Evolutionary conservation across 2,329 filamentous ascomycete genomes (phyloP), one percentile per base, ranked within the genome.

Genomic region (Chaetomiaceae sp.): DNA sequence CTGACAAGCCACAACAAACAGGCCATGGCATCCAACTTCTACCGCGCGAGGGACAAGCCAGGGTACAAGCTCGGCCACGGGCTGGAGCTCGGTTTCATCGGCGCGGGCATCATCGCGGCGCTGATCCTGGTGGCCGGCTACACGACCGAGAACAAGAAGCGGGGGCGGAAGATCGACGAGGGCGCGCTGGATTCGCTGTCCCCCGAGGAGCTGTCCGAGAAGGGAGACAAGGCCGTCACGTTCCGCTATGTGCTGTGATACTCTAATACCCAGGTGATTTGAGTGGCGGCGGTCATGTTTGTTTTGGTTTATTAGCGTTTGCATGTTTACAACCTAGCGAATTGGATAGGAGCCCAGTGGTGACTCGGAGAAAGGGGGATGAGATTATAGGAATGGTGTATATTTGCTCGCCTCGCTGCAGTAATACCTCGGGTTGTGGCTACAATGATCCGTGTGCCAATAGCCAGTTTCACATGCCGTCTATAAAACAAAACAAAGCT

Each of bases 21-120:
- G 69, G 84, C 83, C 1, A 85, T 87, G 77, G 81, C 83, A 0
- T 83, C 82, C 5, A 88, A 88, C 60, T 87, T 88, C 59, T 89
- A 88, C 59, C 75, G 83, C 3, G 63, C 68, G 23, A 65, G 63
- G 4, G 77, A 80, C 51, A 60, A 61, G 1, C 77, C 77, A 0
- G 67, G 70, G 4, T 81, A 78, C 45, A 66, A 71, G 4, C 63
- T 79, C 0, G 77, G 77, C 0, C 77, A 79, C 53, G 70, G 62
- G 0, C 58, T 80, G 12, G 75, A 79, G 56, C 60, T 81, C 3
- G 74, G 65, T 0, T 80, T 80, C 52, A 73, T 78, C 17, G 54
- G 57, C 3, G 57, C 64, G 0, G 76, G 75, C 0, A 69, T 79
- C 14, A 57, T 74, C 23, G 75, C 76, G 0, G 68, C 72, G 1